phyloP scores from a whole-genome alignment of 208 protist species.

The Strigomonas culicis region DNA sequence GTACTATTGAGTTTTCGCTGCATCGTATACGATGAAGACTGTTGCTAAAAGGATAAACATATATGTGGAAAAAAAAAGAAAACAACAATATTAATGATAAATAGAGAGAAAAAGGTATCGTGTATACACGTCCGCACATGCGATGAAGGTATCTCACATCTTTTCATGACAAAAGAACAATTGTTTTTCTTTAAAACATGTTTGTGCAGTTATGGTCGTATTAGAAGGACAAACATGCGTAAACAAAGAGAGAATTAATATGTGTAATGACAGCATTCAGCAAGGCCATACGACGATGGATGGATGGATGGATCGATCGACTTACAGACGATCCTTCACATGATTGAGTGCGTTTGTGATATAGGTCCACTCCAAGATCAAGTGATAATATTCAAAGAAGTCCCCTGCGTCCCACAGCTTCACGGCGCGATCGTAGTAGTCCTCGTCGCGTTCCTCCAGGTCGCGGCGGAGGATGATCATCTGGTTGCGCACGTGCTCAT shows the following conservation, averaged over 20 bases:
- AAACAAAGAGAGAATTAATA: not conserved
- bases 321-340: conserved; percentile 52
- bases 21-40: too few species aligned
- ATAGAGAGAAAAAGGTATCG: conserved; percentile 13
- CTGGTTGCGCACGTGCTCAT: conserved; percentile 32
- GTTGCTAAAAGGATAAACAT: not conserved
- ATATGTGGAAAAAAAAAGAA: conserved; percentile 6
- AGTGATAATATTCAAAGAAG: conserved; percentile 29
- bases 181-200: conserved; percentile 4
- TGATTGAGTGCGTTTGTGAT: conserved; percentile 59
- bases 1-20: too few species aligned
- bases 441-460: conserved; percentile 58
- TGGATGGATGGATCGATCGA: not conserved
- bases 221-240: too few species aligned
- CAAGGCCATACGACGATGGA: not conserved
- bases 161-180: not conserved
- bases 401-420: conserved; percentile 37
- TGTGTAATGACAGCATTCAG: not conserved
- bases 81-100: conserved; percentile 12
- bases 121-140: not conserved
- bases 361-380: conserved; percentile 80
- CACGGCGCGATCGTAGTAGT: conserved; percentile 41
- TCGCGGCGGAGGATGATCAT: conserved; percentile 54
- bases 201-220: not conserved
- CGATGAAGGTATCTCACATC: not conserved